These are phyloP conservation scores for Myxozyma vanderwaltii DNA, from an alignment of 805 yeast genomes.

Conservation along the genomic window DNA sequence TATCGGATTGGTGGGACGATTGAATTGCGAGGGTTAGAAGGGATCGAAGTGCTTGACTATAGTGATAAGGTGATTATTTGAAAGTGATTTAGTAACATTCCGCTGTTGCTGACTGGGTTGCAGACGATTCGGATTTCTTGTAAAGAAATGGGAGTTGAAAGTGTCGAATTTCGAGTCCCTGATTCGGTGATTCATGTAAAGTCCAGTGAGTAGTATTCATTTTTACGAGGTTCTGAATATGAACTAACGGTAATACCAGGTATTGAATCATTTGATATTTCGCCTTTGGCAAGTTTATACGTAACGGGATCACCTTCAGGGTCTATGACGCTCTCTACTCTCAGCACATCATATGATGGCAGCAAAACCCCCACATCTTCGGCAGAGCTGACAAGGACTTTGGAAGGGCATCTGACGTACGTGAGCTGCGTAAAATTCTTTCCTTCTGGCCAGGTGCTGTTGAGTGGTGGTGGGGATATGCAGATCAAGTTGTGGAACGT, in stretches of 20 bases:
- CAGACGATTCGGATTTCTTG: slow-evolving; percentile 12
- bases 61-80: not conserved
- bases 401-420: slow-evolving; percentile 56
- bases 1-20: slow-evolving; percentile 21
- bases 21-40: slow-evolving; percentile 21
- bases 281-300: slow-evolving; percentile 39
- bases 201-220: slow-evolving; percentile 8
- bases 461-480: slow-evolving; percentile 63
- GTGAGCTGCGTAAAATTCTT: slow-evolving; percentile 53
- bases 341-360: slow-evolving; percentile 8
- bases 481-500: slow-evolving; percentile 64
- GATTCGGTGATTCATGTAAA: not conserved
- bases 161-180: slow-evolving; percentile 11
- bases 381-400: slow-evolving; percentile 22
- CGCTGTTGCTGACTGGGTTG: not conserved
- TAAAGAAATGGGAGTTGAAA: slow-evolving; percentile 9
- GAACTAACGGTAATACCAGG: slow-evolving; percentile 13
- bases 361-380: not conserved
- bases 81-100: not conserved
- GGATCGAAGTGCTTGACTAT: slow-evolving; percentile 25
- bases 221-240: too few species aligned
- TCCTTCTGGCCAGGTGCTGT: slow-evolving; percentile 64
- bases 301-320: slow-evolving; percentile 47
- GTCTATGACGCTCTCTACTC: slow-evolving; percentile 37
- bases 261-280: slow-evolving; percentile 41